Evolutionary conservation across 1,284 basidiomycete species (phyloP).

Genomic region (Puccinia hordei): DNA sequence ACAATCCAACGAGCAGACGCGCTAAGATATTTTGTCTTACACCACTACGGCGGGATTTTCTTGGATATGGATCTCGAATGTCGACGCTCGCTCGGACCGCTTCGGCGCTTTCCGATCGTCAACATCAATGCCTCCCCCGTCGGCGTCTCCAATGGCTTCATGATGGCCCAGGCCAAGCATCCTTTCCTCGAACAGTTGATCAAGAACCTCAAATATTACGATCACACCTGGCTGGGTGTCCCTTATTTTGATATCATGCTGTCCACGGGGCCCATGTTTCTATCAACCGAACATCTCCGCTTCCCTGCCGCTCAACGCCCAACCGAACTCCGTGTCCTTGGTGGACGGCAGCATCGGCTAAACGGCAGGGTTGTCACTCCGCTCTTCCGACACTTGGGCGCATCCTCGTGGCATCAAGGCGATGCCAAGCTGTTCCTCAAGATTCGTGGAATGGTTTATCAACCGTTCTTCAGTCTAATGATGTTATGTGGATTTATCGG

Average conservation of each 20-base stretch:
- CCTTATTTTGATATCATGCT: conserved; percentile 52
- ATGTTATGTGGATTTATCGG: conserved; percentile 23
- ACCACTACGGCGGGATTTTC: conserved; percentile 52
- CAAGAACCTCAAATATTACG: conserved; percentile 36
- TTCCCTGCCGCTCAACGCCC: conserved; percentile 20
- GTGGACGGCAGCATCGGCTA: conserved; percentile 40
- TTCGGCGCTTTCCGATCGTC: conserved; percentile 49
- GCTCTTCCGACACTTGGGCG: conserved; percentile 52
- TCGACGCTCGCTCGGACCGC: conserved; percentile 42
- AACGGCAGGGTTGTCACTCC: conserved; percentile 52
- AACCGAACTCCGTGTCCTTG: conserved; percentile 40
- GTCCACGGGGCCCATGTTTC: conserved; percentile 51
- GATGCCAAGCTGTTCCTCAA: conserved; percentile 35
- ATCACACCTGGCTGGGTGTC: conserved; percentile 47
- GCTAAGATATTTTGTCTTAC: conserved; percentile 51
- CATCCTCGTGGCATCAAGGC: conserved; percentile 51
- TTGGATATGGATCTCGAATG: conserved; percentile 52
- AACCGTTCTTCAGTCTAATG: conserved; percentile 27
- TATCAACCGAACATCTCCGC: conserved; percentile 50
- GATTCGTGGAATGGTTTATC: conserved; percentile 11
- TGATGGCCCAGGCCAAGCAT: conserved; percentile 50
- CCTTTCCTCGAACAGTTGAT: conserved; percentile 50
- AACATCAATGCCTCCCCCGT: conserved; percentile 52
- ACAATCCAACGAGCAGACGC: conserved; percentile 51
- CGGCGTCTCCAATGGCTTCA: conserved; percentile 53